Evolutionary conservation across 2,329 filamentous ascomycete genomes (phyloP), one percentile per base, ranked within the genome.

Genomic region (Chrysoporthe austroafricana): DNA sequence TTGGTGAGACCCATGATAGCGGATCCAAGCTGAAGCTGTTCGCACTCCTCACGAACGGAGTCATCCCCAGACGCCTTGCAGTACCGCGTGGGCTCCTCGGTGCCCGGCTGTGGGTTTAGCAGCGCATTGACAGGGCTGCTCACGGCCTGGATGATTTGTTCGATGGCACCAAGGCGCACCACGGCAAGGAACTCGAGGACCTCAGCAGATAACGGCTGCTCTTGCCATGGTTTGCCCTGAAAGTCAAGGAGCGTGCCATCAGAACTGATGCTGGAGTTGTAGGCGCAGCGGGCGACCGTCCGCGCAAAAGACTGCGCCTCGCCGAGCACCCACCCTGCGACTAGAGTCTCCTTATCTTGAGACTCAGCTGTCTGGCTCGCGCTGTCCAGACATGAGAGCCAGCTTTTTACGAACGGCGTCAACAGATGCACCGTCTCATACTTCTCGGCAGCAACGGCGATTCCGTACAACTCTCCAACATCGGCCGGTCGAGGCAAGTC

Each of bases 21-120:
- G 0, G 72, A 74, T 7, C 73, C 73, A 4, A 75, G 70, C 64
- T 74, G 73, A 58, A 69, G 62, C 56, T 69, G 56, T 61, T 70
- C 68, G 62, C 73, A 75, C 6, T 70, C 48, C 44, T 73, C 68
- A 34, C 71, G 73, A 32, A 67, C 42, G 0, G 58, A 48, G 9
- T 69, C 68, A 13, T 72, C 70, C 34, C 69, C 69, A 21, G 67
- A 58, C 9, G 68, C 48, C 13, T 66, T 70, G 57, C 73, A 75
- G 63, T 70, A 73, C 16, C 66, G 57, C 5, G 62, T 54, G 34
- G n/a, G 39, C 39, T 60, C 57, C 9, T 6, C 56, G n/a, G 32
- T 36, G 57, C 57, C 13, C 8, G 32, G 9, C 56, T 69, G 63
- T 3, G 68, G 68, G 26, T 65, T 64, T 52, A 73, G 62, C 44